A percentile compares a stretch with the other conserved stretches of the same genome.
These are phyloP conservation scores for Picea sitchensis DNA, from an alignment of 75 land plant species.

Conservation along the genomic window DNA sequence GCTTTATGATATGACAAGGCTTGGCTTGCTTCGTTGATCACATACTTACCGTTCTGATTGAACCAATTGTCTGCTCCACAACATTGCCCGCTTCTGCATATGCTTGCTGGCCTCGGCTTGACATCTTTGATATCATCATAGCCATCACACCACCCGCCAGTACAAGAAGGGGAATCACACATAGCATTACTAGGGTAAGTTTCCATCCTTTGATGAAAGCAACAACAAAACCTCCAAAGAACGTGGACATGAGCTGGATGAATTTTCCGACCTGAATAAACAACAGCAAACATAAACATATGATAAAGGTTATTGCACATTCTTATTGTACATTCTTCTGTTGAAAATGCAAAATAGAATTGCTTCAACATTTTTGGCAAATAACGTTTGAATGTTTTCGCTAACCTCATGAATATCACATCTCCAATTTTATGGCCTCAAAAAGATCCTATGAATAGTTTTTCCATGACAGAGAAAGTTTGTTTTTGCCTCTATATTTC, in stretches of 20 bases:
- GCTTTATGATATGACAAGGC: too few relatives aligned
- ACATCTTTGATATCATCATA: conserved; percentile 29
- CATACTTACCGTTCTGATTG: conserved; percentile 60
- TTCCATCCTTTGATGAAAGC: conserved; percentile 68
- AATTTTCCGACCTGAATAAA: conserved; percentile 62
- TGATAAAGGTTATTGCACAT: not conserved
- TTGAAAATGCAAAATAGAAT: too few relatives aligned
- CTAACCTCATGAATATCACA: too few relatives aligned
- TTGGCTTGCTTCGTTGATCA: not conserved
- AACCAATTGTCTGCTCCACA: conserved; percentile 60
- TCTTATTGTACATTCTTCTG: too few relatives aligned
- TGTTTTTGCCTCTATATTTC: too few relatives aligned
- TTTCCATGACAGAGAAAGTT: too few relatives aligned
- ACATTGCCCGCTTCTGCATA: conserved; percentile 56
- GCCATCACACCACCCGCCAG: conserved; percentile 45
- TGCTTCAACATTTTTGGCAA: too few relatives aligned
- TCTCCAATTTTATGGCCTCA: not conserved
- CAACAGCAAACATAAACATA: conserved; percentile 5
- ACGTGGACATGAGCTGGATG: conserved; percentile 42
- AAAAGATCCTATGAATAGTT: too few relatives aligned
- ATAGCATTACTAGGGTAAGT: conserved; percentile 52
- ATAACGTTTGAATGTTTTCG: too few relatives aligned
- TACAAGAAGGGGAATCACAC: conserved; percentile 39
- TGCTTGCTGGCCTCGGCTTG: conserved; percentile 49
- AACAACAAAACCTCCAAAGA: conserved; percentile 50